Percentiles rank a stretch among this genome's conserved stretches.
Evolutionary conservation across 2,329 filamentous ascomycete genomes (phyloP).

Genomic region (Fusarium brevicatenulatum): DNA sequence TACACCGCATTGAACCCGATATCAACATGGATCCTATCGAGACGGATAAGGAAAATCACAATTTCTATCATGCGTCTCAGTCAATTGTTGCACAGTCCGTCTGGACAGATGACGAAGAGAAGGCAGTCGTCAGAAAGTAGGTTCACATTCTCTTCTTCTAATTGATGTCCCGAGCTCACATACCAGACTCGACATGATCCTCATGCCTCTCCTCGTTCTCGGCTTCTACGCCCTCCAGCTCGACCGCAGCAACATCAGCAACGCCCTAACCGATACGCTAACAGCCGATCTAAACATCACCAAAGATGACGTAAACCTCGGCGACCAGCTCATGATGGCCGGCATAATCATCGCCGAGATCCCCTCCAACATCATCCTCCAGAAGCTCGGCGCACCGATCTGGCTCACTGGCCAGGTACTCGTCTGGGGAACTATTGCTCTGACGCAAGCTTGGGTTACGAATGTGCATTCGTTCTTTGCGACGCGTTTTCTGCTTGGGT

Average conservation of each 20-base stretch:
- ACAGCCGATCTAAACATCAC: conserved; percentile 58
- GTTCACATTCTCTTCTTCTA: too few relatives aligned
- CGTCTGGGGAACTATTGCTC: conserved; percentile 28
- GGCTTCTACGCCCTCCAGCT: conserved; percentile 58
- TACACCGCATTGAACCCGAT: background rate
- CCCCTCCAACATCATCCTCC: conserved; percentile 35
- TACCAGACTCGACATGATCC: conserved; percentile 47
- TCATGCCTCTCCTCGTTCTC: conserved; percentile 58
- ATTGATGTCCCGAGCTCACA: too few relatives aligned
- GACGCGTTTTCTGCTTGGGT: conserved; percentile 21
- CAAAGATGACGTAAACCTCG: conserved; percentile 61
- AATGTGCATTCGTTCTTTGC: conserved; percentile 27
- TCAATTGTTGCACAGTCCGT: background rate
- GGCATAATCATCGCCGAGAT: conserved; percentile 58
- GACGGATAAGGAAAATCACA: background rate
- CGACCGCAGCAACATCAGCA: conserved; percentile 52
- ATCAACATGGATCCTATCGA: too few relatives aligned
- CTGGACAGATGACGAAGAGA: conserved; percentile 29
- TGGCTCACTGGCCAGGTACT: conserved; percentile 35
- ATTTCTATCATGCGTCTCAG: background rate
- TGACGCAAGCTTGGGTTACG: conserved; percentile 30
- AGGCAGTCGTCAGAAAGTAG: conserved; percentile 20
- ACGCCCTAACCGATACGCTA: conserved; percentile 61
- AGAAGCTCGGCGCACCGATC: conserved; percentile 29
- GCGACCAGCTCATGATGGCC: conserved; percentile 57